These are phyloP conservation scores for Hypoxylon sp. DNA, from an alignment of 2,329 filamentous ascomycete species.

Conservation along the genomic window DNA sequence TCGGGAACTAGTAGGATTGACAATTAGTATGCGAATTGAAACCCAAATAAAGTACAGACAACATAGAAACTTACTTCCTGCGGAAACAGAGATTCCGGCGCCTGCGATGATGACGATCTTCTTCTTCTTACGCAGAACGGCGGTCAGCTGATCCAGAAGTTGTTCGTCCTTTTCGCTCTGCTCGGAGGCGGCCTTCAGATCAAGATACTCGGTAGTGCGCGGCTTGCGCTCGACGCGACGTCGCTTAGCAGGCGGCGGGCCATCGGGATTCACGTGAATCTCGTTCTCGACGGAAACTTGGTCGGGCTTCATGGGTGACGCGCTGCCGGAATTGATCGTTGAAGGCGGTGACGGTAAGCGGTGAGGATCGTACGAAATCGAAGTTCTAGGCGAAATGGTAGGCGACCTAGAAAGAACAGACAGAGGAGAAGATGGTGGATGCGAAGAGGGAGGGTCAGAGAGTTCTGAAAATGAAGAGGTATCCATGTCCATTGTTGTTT, in stretches of 20 bases:
- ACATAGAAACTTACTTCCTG: conserved; percentile 69
- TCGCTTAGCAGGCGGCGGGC: conserved; percentile 79
- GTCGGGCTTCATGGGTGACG: conserved; percentile 63
- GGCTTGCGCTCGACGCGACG: conserved; percentile 71
- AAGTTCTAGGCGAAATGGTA: conserved; percentile 58
- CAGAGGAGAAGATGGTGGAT: conserved; percentile 65
- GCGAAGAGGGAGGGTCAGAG: conserved; percentile 53
- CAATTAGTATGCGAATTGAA: conserved; percentile 38
- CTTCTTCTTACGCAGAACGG: conserved; percentile 85
- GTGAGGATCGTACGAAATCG: conserved; percentile 52
- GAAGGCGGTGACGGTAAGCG: conserved; percentile 67
- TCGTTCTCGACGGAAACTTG: conserved; percentile 51
- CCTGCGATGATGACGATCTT: conserved; percentile 98
- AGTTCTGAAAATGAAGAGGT: conserved; percentile 46
- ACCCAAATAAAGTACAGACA: conserved; percentile 1
- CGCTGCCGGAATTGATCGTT: conserved; percentile 58
- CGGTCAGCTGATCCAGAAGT: conserved; percentile 78
- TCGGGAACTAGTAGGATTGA: conserved; percentile 76
- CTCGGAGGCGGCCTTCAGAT: conserved; percentile 68
- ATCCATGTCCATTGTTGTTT: conserved; percentile 41
- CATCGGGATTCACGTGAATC: conserved; percentile 62
- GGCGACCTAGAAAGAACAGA: conserved; percentile 66
- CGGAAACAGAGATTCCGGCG: conserved; percentile 95
- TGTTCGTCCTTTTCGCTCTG: conserved; percentile 63
- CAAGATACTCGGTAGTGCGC: conserved; percentile 84